These are phyloP conservation scores for Leccinum solheimii DNA, from an alignment of 1,284 basidiomycete species.

Conservation along the genomic window DNA sequence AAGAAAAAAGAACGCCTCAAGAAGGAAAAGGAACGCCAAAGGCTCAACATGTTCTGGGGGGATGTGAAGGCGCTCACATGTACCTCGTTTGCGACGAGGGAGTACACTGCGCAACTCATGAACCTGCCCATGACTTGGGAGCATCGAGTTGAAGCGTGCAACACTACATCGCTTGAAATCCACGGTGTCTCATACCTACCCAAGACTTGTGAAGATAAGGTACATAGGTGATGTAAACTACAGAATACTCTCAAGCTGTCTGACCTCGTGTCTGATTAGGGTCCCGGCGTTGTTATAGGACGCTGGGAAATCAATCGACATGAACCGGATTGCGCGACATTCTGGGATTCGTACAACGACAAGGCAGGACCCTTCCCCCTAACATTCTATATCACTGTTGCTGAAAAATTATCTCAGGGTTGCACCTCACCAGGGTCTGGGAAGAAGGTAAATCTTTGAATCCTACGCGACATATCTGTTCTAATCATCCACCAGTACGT, in stretches of 20 bases:
- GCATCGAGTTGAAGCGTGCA: constrained; percentile 27
- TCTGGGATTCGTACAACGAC: constrained; percentile 24
- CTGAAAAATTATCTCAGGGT: constrained; percentile 18
- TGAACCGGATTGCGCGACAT: constrained; percentile 26
- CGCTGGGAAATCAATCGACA: constrained; percentile 23
- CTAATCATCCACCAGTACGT: constrained; percentile 17
- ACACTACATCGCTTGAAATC: constrained; percentile 18
- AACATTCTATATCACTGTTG: not conserved
- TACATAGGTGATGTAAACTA: constrained; percentile 7
- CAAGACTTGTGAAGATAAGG: constrained; percentile 28
- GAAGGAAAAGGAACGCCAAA: constrained; percentile 23
- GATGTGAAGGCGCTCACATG: constrained; percentile 18
- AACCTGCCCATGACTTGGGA: constrained; percentile 22
- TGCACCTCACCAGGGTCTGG: constrained; percentile 29
- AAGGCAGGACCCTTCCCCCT: constrained; percentile 5
- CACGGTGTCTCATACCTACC: constrained; percentile 27
- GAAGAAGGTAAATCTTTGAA: constrained; percentile 17
- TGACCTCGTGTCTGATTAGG: constrained; percentile 18
- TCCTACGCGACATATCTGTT: not conserved
- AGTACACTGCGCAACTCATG: constrained; percentile 26
- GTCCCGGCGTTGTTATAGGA: constrained; percentile 22
- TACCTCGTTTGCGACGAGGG: constrained; percentile 26
- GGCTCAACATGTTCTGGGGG: constrained; percentile 27
- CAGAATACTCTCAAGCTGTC: not conserved
- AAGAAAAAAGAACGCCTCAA: not conserved